These are phyloP conservation scores for Neurospora intermedia DNA, from an alignment of 495 filamentous ascomycete genomes.

Conservation along the genomic window DNA sequence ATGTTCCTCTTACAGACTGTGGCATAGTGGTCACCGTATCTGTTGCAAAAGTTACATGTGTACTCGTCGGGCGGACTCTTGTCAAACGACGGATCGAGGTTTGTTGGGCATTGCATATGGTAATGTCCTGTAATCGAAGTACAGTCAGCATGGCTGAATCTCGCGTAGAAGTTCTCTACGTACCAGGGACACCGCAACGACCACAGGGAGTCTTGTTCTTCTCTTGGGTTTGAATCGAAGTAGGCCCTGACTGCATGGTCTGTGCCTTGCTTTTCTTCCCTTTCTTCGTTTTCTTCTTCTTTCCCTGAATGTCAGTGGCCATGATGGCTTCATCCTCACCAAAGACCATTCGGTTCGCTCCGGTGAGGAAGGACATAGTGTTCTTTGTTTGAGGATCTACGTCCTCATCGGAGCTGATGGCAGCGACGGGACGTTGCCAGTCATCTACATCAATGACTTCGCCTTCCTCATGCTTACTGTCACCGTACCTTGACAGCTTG, in stretches of 20 bases:
- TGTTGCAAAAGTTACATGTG: slow-evolving; percentile 23
- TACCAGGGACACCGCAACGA: slow-evolving; percentile 26
- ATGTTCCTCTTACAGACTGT: slow-evolving; percentile 25
- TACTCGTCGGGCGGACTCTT: slow-evolving; percentile 18
- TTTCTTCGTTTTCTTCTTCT: not conserved
- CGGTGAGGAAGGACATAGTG: slow-evolving; percentile 10
- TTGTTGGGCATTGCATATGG: slow-evolving; percentile 31
- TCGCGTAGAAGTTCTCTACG: not conserved
- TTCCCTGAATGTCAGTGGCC: not conserved
- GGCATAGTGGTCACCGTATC: slow-evolving; percentile 20
- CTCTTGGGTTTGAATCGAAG: not conserved
- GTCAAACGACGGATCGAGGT: slow-evolving; percentile 26
- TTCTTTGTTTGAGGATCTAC: not conserved
- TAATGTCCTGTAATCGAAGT: slow-evolving; percentile 26
- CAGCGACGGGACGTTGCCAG: not conserved
- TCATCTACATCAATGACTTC: not conserved
- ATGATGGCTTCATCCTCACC: not conserved
- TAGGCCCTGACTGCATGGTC: not conserved
- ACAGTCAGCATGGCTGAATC: not conserved
- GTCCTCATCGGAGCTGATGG: not conserved
- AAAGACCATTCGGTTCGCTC: slow-evolving; percentile 11
- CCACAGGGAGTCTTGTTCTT: slow-evolving; percentile 18
- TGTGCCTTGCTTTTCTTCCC: not conserved
- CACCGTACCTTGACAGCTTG: slow-evolving; percentile 2
- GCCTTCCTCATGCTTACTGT: not conserved